phyloP scores from a whole-genome alignment of 768 basidiomycete genomes.

The Boletus reticulatus region DNA sequence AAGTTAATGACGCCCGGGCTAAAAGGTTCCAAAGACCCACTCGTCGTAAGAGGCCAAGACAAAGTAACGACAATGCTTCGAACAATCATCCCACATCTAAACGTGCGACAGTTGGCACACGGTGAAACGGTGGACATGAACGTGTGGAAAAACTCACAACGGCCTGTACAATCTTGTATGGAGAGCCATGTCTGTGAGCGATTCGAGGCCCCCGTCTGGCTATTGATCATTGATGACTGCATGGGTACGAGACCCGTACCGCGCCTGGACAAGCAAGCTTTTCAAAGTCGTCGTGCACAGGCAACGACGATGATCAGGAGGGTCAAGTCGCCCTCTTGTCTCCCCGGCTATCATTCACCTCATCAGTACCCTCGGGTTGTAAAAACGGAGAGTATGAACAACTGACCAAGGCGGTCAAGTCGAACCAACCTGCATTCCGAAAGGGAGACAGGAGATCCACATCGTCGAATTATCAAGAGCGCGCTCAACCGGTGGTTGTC shows the following conservation, averaged over 20 bases:
- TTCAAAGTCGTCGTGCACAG: not conserved
- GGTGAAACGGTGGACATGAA: not conserved
- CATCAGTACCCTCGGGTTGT: not conserved
- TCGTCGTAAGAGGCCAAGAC: slow-evolving; percentile 16
- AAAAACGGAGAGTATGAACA: not conserved
- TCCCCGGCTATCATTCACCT: not conserved
- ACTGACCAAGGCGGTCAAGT: not conserved
- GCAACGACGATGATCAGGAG: slow-evolving; percentile 1
- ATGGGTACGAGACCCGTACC: not conserved
- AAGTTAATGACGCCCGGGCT: no score
- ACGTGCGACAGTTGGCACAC: not conserved
- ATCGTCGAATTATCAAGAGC: not conserved
- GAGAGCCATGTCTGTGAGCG: not conserved
- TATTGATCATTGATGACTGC: not conserved
- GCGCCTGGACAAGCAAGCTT: not conserved
- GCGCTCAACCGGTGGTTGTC: not conserved
- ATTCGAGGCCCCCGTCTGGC: slow-evolving; percentile 4
- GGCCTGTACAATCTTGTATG: slow-evolving; percentile 10
- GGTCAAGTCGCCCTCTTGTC: not conserved
- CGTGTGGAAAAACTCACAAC: slow-evolving; percentile 4
- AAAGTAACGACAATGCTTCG: slow-evolving; percentile 10
- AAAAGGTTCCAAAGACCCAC: slow-evolving; percentile 11
- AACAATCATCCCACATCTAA: slow-evolving; percentile 19
- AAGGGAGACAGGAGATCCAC: slow-evolving; percentile 6
- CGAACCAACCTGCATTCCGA: not conserved